Evolutionary conservation across 805 yeast species (phyloP), one percentile per base, ranked within the genome.

Genomic region (Candida rishiriensis): DNA sequence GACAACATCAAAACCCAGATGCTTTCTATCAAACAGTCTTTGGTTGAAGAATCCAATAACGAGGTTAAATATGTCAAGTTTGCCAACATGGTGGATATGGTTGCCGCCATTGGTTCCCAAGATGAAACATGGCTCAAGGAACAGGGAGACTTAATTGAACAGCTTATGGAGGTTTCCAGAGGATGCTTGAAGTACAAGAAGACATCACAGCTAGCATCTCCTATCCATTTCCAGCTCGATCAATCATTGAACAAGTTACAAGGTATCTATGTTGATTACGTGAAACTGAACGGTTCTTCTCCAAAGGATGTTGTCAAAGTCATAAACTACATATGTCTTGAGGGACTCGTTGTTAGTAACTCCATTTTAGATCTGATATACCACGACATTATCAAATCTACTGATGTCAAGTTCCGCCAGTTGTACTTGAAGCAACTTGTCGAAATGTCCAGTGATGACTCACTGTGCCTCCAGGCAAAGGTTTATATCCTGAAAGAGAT

Each of bases 191-290:
- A 61, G 2, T 64, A 73, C 33, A 72, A 75, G 34, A 58, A 63
- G 36, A 51, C 63, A 2, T 63, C 76, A 1, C 63, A 78, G 1
- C 60, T 80, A 45, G 71, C 77, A 2, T 81, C 89, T 0, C 68
- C 81, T 1, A 69, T 79, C 15, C 87, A 83, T 47, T 76, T 89
- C 57, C 87, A 85, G 57, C 71, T 87, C 3, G 83, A 76, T 30
- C 89, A 85, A 56, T 80, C 93, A 0, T 66, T 85, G 21, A 73
- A 73, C 18, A 80, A 76, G 43, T 69, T 87, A 38, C 91, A 87
- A 59, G 38, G 42, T 0, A 45, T 79, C 1, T 74, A 74, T 44
- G 68, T 78, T 39, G 52, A 64, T 11, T 51, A 36, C 21, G 26
- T 62, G 35, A 46, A 39, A 12, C 26, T 44, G 10, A 44, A 42